Conservation (phyloP, 1,284 basidiomycete species). For the Fomitopsis schrenkii region DNA sequence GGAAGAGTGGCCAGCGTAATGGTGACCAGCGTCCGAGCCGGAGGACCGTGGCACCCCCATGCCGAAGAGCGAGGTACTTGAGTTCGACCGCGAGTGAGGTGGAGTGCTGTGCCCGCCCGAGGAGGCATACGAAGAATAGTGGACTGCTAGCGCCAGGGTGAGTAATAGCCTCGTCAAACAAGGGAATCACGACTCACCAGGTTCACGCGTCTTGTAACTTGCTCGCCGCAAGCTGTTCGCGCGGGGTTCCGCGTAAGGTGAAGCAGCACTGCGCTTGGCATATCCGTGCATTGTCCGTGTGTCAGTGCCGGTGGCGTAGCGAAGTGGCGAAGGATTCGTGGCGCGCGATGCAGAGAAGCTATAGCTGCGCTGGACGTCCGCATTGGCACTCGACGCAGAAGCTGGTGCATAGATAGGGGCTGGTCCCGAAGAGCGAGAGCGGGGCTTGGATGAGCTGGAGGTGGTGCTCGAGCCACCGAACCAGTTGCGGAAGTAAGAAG, state of each 20-base stretch:
- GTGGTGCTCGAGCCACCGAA: constrained; percentile 27
- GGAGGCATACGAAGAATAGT: constrained; percentile 22
- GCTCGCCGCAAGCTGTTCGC: constrained; percentile 23
- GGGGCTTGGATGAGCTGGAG: constrained; percentile 22
- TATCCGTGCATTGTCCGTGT: constrained; percentile 27
- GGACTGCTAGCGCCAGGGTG: constrained; percentile 9
- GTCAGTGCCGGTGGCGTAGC: constrained; percentile 28
- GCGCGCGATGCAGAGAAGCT: constrained; percentile 27
- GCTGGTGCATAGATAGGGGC: constrained; percentile 20
- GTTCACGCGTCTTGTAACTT: constrained; percentile 21
- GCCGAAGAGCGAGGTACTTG: constrained; percentile 38
- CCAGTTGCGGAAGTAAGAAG: constrained; percentile 33
- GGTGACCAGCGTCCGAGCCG: constrained; percentile 25
- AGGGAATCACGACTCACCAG: constrained; percentile 18
- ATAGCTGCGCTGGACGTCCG: constrained; percentile 25
- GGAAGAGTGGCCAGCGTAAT: constrained; percentile 1
- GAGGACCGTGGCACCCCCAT: constrained; percentile 24
- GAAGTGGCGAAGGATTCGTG: constrained; percentile 32
- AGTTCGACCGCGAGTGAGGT: constrained; percentile 42
- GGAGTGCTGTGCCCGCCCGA: constrained; percentile 27
- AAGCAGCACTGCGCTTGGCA: constrained; percentile 18
- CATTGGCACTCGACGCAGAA: constrained; percentile 15
- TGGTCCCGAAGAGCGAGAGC: constrained; percentile 24
- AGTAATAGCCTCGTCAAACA: constrained; percentile 1
- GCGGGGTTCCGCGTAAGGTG: constrained; percentile 19